phyloP scores from a whole-genome alignment of 179 eudicot species.

The Spinacia oleracea region DNA sequence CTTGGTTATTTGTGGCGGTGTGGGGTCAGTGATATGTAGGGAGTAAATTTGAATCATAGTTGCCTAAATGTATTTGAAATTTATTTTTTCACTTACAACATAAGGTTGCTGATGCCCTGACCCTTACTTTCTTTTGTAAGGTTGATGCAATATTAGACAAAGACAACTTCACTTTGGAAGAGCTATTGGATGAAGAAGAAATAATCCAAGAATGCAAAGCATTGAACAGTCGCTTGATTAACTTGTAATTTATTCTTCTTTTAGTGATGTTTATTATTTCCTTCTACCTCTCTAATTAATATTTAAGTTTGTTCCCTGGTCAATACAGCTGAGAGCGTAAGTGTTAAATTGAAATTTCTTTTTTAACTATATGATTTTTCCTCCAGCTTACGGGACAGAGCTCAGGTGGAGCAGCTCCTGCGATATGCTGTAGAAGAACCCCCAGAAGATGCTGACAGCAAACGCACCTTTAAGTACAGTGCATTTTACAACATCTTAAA shows the following conservation, averaged over 20 bases:
- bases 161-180: conserved; percentile 86
- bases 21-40: neutral
- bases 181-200: conserved; percentile 97
- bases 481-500: neutral
- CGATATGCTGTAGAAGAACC: conserved; percentile 84
- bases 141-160: conserved; percentile 88
- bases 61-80: neutral
- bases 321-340: neutral
- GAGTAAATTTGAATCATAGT: neutral
- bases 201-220: conserved; percentile 99
- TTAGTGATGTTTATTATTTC: neutral
- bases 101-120: conserved; percentile 18
- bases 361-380: neutral
- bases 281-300: neutral
- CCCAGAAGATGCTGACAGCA: conserved; percentile 88
- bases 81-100: neutral
- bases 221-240: conserved; percentile 88
- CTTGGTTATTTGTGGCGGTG: neutral
- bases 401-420: conserved; percentile 90
- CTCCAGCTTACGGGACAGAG: conserved; percentile 86
- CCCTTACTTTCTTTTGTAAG: conserved; percentile 32
- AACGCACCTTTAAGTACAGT: conserved; percentile 79
- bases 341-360: neutral
- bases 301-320: neutral
- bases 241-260: conserved; percentile 58